A percentile compares a stretch with the other conserved stretches of the same genome.
phyloP scores from a whole-genome alignment of 2,329 filamentous ascomycete species.

The Pestalotiopsis sp. region DNA sequence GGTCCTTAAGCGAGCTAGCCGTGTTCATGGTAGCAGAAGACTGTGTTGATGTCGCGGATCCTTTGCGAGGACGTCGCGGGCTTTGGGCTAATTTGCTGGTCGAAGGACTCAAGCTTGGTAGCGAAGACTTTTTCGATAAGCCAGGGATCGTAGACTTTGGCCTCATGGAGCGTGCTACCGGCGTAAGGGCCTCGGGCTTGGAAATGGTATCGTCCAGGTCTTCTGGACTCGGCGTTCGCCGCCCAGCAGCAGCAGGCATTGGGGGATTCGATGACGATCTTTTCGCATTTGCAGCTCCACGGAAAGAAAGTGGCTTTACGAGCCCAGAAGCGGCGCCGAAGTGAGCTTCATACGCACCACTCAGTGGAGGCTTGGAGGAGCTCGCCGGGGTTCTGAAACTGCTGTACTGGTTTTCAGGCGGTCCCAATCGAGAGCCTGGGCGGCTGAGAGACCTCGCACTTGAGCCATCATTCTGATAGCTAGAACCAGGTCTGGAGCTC shows the following conservation, averaged over 20 bases:
- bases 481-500: conserved; percentile 57
- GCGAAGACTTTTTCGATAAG: conserved; percentile 58
- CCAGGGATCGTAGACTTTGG: conserved; percentile 55
- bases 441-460: conserved; percentile 54
- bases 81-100: conserved; percentile 22
- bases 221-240: conserved; percentile 41
- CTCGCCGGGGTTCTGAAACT: conserved; percentile 47
- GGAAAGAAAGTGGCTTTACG: conserved; percentile 36
- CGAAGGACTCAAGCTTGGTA: conserved; percentile 40
- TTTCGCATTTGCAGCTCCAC: conserved; percentile 23
- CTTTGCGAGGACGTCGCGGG: conserved; percentile 37
- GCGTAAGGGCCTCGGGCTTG: conserved; percentile 49
- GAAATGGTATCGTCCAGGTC: conserved; percentile 28
- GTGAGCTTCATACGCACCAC: conserved; percentile 48
- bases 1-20: conserved; percentile 37
- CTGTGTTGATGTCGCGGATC: conserved; percentile 41
- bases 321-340: conserved; percentile 35
- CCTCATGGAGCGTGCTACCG: conserved; percentile 48
- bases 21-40: conserved; percentile 32
- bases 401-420: conserved; percentile 39
- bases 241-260: conserved; percentile 29
- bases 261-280: conserved; percentile 29
- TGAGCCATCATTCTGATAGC: conserved; percentile 63
- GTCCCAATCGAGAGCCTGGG: conserved; percentile 57
- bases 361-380: conserved; percentile 45